Conservation (phyloP, 805 yeast genomes). For the Sugiyamaella chiloensis region DNA sequence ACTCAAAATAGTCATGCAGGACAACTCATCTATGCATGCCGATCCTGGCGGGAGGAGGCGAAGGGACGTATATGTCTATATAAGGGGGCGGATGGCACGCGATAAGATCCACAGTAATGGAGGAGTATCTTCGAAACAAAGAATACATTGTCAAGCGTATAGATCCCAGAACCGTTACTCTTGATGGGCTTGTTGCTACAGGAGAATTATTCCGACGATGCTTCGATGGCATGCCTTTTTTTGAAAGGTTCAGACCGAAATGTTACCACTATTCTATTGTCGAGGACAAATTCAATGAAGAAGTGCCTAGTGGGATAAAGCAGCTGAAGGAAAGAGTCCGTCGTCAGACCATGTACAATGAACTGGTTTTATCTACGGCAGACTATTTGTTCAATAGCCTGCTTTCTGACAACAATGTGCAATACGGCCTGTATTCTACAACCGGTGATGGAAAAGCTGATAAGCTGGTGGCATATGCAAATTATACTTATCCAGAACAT, state of each 20-base stretch:
- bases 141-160: background rate
- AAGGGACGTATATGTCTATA: no score
- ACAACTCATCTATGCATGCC: no score
- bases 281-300: background rate
- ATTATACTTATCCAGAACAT: background rate
- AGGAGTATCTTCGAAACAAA: background rate
- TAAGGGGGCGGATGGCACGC: no score
- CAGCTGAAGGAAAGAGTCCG: background rate
- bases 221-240: background rate
- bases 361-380: background rate
- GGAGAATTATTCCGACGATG: background rate
- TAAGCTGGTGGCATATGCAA: background rate
- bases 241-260: background rate
- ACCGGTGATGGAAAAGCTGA: background rate
- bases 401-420: background rate
- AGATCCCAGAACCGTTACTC: background rate
- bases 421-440: constrained; percentile 1
- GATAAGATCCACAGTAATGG: no score
- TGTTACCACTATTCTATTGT: background rate
- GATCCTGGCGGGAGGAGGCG: no score
- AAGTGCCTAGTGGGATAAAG: background rate
- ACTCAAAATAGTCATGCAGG: no score
- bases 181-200: background rate
- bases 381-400: background rate
- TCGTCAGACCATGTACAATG: background rate